These are phyloP conservation scores for Carex kokanica DNA, from an alignment of 176 grass and related monocot species.

Conservation along the genomic window DNA sequence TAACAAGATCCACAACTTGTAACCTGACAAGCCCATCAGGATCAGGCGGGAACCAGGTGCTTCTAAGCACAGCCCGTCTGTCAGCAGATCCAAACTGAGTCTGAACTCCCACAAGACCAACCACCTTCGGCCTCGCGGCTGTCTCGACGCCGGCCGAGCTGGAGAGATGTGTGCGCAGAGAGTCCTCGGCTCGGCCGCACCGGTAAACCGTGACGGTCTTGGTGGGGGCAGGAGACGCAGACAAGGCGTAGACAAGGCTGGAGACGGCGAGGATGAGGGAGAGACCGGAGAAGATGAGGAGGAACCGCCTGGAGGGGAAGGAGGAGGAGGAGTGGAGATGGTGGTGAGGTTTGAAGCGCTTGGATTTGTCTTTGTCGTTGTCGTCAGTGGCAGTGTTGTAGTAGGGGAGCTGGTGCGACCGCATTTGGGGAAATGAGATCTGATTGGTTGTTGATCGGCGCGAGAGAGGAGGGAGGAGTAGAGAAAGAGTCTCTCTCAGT, in stretches of 20 bases:
- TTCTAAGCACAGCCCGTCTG: slow-evolving; percentile 54
- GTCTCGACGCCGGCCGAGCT: slow-evolving; percentile 22
- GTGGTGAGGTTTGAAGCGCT: slow-evolving; percentile 35
- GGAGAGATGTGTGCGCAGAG: slow-evolving; percentile 60
- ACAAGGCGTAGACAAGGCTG: slow-evolving; percentile 48
- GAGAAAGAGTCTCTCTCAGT: not conserved
- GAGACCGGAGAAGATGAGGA: slow-evolving; percentile 47
- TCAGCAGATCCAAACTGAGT: slow-evolving; percentile 58
- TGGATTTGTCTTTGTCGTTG: slow-evolving; percentile 65
- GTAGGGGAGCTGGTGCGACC: slow-evolving; percentile 49
- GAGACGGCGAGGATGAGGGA: slow-evolving; percentile 51
- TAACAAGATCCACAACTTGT: not conserved
- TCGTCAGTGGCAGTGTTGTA: slow-evolving; percentile 33
- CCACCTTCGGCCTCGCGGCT: slow-evolving; percentile 59
- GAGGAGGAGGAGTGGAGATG: slow-evolving; percentile 6
- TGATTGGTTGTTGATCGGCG: slow-evolving; percentile 29
- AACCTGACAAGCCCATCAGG: slow-evolving; percentile 79
- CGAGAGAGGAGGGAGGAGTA: not conserved
- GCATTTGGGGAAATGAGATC: slow-evolving; percentile 45
- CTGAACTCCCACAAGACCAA: slow-evolving; percentile 75
- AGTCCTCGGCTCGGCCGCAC: slow-evolving; percentile 77
- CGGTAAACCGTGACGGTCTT: slow-evolving; percentile 46
- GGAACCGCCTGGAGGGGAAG: slow-evolving; percentile 28
- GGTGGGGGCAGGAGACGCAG: slow-evolving; percentile 28
- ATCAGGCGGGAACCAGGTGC: slow-evolving; percentile 85